Evolutionary conservation across 75 land plant species (phyloP).

Genomic region (Cunninghamia lanceolata): DNA sequence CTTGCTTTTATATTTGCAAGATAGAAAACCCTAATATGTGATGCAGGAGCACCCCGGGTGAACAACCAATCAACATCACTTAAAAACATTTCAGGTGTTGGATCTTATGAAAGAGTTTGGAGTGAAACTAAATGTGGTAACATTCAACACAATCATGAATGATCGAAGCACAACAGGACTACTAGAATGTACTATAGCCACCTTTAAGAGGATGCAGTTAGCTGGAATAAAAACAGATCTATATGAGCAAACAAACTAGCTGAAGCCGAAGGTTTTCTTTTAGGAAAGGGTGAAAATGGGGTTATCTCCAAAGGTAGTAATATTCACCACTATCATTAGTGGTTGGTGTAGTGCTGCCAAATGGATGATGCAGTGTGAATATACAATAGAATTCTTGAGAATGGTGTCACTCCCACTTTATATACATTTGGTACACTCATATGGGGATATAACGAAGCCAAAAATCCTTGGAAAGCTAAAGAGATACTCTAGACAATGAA

Average conservation of each 20-base stretch:
- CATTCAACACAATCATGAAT: conserved; percentile 86
- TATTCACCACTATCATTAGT: conserved; percentile 81
- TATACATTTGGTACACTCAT: conserved; percentile 82
- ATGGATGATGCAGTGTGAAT: conserved; percentile 67
- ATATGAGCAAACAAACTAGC: conserved; percentile 56
- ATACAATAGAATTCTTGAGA: conserved; percentile 45
- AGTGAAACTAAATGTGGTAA: conserved; percentile 75
- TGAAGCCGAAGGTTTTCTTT: conserved; percentile 65
- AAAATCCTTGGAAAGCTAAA: conserved; percentile 70
- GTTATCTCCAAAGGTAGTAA: conserved; percentile 58
- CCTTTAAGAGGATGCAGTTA: conserved; percentile 60
- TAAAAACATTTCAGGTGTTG: too few species aligned
- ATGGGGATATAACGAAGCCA: conserved; percentile 81
- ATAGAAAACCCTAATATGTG: too few species aligned
- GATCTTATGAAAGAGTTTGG: conserved; percentile 62
- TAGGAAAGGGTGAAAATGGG: conserved; percentile 36
- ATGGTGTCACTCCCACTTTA: conserved; percentile 55
- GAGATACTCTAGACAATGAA: conserved; percentile 58
- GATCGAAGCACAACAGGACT: conserved; percentile 79
- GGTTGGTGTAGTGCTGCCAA: conserved; percentile 78
- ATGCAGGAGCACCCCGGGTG: too few species aligned
- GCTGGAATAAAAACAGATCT: conserved; percentile 71
- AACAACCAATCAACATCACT: too few species aligned
- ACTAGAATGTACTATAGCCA: conserved; percentile 58
- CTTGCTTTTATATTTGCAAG: too few species aligned